A percentile compares a stretch with the other conserved stretches of the same genome.
Conservation (phyloP, 371 early-diverging fungal genomes). For the Chytridiales sp. region DNA sequence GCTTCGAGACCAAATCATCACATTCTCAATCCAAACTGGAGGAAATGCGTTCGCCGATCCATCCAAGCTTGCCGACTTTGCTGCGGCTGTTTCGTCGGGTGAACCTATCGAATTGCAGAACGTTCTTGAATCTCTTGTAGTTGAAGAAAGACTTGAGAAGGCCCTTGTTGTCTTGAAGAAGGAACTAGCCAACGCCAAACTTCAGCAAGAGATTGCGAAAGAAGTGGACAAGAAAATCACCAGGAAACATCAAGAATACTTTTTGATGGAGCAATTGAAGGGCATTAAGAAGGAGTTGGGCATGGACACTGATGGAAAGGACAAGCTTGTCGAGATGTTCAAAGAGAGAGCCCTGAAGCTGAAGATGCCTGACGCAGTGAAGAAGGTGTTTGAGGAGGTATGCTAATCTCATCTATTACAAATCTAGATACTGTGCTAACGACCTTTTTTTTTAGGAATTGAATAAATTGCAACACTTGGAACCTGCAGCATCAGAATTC, state of each 20-base stretch:
- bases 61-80: constrained; percentile 92
- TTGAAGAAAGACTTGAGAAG: constrained; percentile 91
- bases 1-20: constrained; percentile 95
- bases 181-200: constrained; percentile 92
- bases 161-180: constrained; percentile 90
- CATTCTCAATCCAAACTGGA: constrained; percentile 92
- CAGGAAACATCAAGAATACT: constrained; percentile 94
- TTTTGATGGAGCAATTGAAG: constrained; percentile 96
- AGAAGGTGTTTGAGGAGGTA: constrained; percentile 94
- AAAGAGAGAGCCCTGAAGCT: constrained; percentile 77
- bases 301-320: constrained; percentile 94
- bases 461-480: constrained; percentile 86
- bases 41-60: constrained; percentile 95
- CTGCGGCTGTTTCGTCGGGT: constrained; percentile 90
- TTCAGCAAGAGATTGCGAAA: constrained; percentile 93
- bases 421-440: constrained; percentile 3
- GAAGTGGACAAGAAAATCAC: constrained; percentile 96
- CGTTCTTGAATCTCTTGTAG: constrained; percentile 81
- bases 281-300: constrained; percentile 98
- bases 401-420: constrained; percentile 17
- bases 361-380: constrained; percentile 85
- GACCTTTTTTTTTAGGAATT: constrained; percentile 63
- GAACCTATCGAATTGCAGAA: constrained; percentile 85
- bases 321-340: constrained; percentile 91
- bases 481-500: constrained; percentile 95